A percentile compares a stretch with the other conserved stretches of the same genome.
phyloP scores from a whole-genome alignment of 345 rosid genomes.

The Linum tenue region DNA sequence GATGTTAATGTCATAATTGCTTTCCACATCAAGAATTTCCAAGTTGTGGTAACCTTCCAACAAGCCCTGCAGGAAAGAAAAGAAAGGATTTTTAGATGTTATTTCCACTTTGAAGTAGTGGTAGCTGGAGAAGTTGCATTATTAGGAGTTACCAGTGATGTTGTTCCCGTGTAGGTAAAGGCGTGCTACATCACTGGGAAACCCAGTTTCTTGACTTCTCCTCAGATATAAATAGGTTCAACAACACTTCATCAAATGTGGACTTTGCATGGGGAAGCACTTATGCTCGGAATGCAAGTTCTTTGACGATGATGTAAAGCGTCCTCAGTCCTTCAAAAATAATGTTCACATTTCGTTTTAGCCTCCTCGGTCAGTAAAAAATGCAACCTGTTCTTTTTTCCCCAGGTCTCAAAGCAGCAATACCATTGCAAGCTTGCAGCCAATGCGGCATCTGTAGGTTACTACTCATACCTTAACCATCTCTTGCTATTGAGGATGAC shows the following conservation, averaged over 20 bases:
- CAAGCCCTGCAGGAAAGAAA: no score
- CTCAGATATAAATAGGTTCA: constrained; percentile 34
- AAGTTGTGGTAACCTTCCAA: no score
- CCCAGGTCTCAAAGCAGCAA: constrained; percentile 43
- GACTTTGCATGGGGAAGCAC: constrained; percentile 69
- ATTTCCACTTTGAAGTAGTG: no score
- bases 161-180: no score
- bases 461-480: not conserved
- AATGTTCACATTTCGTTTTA: not conserved
- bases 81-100: no score
- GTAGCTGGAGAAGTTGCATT: no score
- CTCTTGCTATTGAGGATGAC: not conserved
- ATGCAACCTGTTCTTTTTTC: constrained; percentile 5
- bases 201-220: not conserved
- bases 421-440: constrained; percentile 33
- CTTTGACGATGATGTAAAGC: constrained; percentile 59
- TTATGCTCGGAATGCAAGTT: constrained; percentile 61
- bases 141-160: no score
- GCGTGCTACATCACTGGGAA: no score
- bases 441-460: constrained; percentile 63
- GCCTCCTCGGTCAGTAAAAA: not conserved
- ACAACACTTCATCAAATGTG: constrained; percentile 46
- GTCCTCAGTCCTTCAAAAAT: not conserved
- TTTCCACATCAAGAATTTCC: no score
- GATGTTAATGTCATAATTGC: no score